Evolutionary conservation across 1,284 basidiomycete genomes (phyloP).

Genomic region (Trichosporon inkin): DNA sequence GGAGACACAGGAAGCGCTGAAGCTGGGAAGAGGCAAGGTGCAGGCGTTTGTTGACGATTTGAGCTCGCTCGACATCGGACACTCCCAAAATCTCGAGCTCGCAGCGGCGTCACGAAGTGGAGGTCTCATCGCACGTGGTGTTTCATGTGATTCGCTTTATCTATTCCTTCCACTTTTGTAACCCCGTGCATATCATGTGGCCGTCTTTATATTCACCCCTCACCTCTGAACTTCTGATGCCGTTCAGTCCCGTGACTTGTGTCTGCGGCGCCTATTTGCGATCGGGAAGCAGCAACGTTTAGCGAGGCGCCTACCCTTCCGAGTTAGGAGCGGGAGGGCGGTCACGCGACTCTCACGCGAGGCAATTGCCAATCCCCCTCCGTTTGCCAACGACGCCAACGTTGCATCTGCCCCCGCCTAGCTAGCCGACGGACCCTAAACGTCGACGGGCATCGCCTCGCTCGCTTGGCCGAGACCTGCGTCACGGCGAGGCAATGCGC

Average conservation of each 20-base stretch:
- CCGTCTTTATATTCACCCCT: no score
- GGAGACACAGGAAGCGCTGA: no score
- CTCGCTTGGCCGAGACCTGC: background rate
- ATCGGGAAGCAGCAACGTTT: no score
- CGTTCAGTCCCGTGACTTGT: no score
- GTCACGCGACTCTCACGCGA: constrained; percentile 3
- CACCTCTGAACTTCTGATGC: no score
- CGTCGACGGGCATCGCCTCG: no score
- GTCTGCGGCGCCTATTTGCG: no score
- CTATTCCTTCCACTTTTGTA: no score
- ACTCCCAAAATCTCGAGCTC: constrained; percentile 5
- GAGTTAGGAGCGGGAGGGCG: background rate
- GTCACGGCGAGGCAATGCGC: background rate
- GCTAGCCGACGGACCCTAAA: no score
- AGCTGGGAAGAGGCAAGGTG: background rate
- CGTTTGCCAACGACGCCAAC: background rate
- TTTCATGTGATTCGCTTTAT: no score
- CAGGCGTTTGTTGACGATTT: background rate
- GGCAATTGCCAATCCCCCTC: background rate
- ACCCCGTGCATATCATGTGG: no score
- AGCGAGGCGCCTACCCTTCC: no score
- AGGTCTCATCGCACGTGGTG: background rate
- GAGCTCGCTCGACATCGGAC: background rate
- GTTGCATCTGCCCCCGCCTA: background rate
- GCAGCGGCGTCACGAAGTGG: constrained; percentile 4